Percentiles rank a stretch among this genome's conserved stretches.
phyloP scores from a whole-genome alignment of 2,329 filamentous ascomycete genomes.

The Phaeoacremonium minimum region DNA sequence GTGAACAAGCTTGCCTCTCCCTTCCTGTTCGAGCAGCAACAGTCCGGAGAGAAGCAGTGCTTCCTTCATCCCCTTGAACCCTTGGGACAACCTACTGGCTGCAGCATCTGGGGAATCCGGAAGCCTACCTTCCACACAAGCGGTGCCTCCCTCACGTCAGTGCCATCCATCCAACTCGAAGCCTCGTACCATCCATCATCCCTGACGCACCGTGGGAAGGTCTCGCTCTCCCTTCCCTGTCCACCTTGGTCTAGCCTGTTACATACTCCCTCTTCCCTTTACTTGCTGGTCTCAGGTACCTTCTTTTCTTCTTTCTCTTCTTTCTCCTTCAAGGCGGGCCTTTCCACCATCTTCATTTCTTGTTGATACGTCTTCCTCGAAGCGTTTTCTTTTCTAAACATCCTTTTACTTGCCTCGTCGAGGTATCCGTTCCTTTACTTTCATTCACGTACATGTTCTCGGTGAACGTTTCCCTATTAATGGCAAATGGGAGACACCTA shows the following conservation, averaged over 20 bases:
- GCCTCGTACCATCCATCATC: slow-evolving; percentile 7
- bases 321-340: slow-evolving; percentile 18
- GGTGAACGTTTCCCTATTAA: too few relatives aligned
- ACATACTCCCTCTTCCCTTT: slow-evolving; percentile 7
- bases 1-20: not conserved
- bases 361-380: slow-evolving; percentile 5
- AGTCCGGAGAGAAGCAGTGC: not conserved
- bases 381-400: slow-evolving; percentile 5
- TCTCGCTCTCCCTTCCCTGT: slow-evolving; percentile 14
- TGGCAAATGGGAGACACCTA: too few relatives aligned
- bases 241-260: slow-evolving; percentile 10
- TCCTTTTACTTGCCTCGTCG: too few relatives aligned
- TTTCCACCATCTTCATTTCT: slow-evolving; percentile 12
- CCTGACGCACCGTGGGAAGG: slow-evolving; percentile 10
- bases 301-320: slow-evolving; percentile 9
- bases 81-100: too few relatives aligned
- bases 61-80: not conserved
- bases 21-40: not conserved
- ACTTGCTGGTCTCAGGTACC: slow-evolving; percentile 7
- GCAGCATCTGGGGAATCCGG: not conserved
- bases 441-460: too few relatives aligned
- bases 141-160: not conserved
- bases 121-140: not conserved
- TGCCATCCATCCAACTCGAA: too few relatives aligned
- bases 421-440: too few relatives aligned